Evolutionary conservation across 768 basidiomycete species (phyloP).

Genomic region (Jaapia argillacea): DNA sequence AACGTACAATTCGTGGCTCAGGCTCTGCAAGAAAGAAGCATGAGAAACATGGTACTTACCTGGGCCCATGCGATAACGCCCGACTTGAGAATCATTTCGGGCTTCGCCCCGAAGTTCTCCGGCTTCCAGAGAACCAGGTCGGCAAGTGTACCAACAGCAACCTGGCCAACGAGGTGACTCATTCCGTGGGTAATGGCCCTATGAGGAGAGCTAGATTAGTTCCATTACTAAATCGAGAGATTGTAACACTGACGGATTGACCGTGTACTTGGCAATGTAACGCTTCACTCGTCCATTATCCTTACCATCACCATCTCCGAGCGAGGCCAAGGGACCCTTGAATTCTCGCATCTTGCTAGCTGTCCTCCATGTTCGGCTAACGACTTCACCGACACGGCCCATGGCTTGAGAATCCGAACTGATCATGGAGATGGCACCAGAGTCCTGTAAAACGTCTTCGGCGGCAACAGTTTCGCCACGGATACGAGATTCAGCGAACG

Average conservation of each 20-base stretch:
- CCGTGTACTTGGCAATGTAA: constrained; percentile 93
- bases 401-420: constrained; percentile 96
- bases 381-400: constrained; percentile 95
- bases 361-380: constrained; percentile 90
- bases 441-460: constrained; percentile 90
- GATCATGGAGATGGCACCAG: constrained; percentile 93
- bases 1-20: not conserved
- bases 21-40: not conserved
- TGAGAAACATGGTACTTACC: constrained; percentile 47
- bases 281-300: constrained; percentile 93
- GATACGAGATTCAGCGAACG: constrained; percentile 96
- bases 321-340: constrained; percentile 56
- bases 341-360: constrained; percentile 89
- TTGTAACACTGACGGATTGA: constrained; percentile 73
- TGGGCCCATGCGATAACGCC: constrained; percentile 90
- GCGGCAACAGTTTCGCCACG: constrained; percentile 95
- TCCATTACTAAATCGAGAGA: not conserved
- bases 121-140: constrained; percentile 96
- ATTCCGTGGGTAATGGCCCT: constrained; percentile 95
- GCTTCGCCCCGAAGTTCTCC: constrained; percentile 85
- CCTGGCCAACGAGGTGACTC: constrained; percentile 74
- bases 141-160: constrained; percentile 75
- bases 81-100: constrained; percentile 91
- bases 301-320: constrained; percentile 59
- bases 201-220: constrained; percentile 1